These are phyloP conservation scores for Talaromyces borbonicus DNA, from an alignment of 495 filamentous ascomycete genomes.

Conservation along the genomic window DNA sequence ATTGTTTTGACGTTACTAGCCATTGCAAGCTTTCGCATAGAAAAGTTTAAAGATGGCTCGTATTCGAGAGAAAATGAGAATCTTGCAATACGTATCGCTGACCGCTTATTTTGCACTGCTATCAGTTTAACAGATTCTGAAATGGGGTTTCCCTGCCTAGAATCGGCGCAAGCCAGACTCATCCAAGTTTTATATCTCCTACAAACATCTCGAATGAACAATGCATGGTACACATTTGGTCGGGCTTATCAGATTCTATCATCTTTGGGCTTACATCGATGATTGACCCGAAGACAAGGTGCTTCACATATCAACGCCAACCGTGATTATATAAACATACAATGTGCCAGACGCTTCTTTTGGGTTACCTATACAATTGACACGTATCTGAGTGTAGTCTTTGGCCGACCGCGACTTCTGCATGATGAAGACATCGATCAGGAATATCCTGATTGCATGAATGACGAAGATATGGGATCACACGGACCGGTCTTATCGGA, in stretches of 20 bases:
- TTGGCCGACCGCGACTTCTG: slow-evolving; percentile 15
- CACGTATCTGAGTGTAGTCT: slow-evolving; percentile 18
- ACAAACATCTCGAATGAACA: slow-evolving; percentile 17
- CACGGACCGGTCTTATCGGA: slow-evolving; percentile 2
- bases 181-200: slow-evolving; percentile 20
- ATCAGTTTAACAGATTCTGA: slow-evolving; percentile 11
- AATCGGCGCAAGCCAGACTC: slow-evolving; percentile 16
- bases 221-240: slow-evolving; percentile 19
- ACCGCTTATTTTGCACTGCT: slow-evolving; percentile 4
- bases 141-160: slow-evolving; percentile 16
- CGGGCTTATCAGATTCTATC: slow-evolving; percentile 12
- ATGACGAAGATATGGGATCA: slow-evolving; percentile 17
- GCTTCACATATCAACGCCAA: not conserved
- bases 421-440: slow-evolving; percentile 11
- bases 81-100: not conserved
- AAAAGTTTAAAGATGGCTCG: slow-evolving; percentile 1
- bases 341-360: slow-evolving; percentile 12
- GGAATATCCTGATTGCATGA: slow-evolving; percentile 7
- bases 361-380: slow-evolving; percentile 11
- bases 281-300: slow-evolving; percentile 8
- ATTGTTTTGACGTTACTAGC: slow-evolving; percentile 14
- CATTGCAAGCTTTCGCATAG: slow-evolving; percentile 12
- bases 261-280: slow-evolving; percentile 14
- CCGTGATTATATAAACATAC: slow-evolving; percentile 14
- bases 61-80: not conserved